These are phyloP conservation scores for Agroathelia rolfsii DNA, from an alignment of 1,284 basidiomycete genomes.

Conservation along the genomic window DNA sequence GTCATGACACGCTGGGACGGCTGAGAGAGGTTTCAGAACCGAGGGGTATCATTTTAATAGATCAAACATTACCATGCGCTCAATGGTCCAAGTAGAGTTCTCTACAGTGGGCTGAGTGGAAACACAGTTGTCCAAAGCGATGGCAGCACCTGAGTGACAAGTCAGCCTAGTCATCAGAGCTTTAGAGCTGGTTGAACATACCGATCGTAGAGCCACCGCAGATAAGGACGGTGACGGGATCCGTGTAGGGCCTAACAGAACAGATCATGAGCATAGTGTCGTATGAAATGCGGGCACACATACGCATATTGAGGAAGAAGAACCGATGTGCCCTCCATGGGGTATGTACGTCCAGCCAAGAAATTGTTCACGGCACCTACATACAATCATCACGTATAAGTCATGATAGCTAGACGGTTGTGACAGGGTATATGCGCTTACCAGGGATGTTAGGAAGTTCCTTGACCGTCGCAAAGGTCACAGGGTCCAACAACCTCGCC, in stretches of 20 bases:
- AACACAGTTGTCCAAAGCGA: conserved; percentile 64
- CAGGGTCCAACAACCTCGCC: conserved; percentile 62
- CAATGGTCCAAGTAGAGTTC: conserved; percentile 53
- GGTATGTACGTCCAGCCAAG: conserved; percentile 66
- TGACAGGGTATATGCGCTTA: no score
- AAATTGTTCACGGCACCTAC: conserved; percentile 69
- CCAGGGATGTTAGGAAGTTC: conserved; percentile 63
- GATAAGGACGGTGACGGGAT: conserved; percentile 55
- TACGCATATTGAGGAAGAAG: conserved; percentile 56
- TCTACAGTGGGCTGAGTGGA: conserved; percentile 48
- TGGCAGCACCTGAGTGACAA: conserved; percentile 33
- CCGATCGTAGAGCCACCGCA: conserved; percentile 65
- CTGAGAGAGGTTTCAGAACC: conserved; percentile 22
- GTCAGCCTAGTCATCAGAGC: no score
- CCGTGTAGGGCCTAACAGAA: conserved; percentile 73
- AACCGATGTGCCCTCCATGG: conserved; percentile 61
- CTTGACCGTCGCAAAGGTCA: conserved; percentile 48
- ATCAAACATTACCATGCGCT: conserved; percentile 52
- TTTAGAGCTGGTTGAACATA: no score
- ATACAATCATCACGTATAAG: no score
- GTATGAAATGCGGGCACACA: no score
- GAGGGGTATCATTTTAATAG: neutral
- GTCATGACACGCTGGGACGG: conserved; percentile 69
- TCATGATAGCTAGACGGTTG: no score
- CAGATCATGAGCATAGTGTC: no score